Evolutionary conservation across 2,329 filamentous ascomycete species (phyloP).

Genomic region (Sporothrix luriei): DNA sequence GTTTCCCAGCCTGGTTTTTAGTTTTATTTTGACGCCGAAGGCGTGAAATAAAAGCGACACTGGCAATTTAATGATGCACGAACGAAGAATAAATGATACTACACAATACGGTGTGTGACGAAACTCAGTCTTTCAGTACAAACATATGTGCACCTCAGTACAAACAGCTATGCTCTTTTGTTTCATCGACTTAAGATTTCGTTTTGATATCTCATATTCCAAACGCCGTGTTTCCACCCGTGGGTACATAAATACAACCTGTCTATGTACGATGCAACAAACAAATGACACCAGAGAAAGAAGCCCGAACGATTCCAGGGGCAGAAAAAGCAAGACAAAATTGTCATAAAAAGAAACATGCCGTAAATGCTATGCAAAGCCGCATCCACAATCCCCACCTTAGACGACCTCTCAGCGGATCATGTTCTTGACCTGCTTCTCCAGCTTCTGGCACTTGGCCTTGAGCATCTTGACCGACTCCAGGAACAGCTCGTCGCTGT

Average conservation of each 20-base stretch:
- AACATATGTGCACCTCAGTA: no score
- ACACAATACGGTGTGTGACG: not conserved
- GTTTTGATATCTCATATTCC: slow-evolving; percentile 30
- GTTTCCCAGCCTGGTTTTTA: slow-evolving; percentile 72
- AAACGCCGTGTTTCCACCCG: slow-evolving; percentile 34
- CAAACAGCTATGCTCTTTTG: no score
- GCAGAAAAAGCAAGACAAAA: not conserved
- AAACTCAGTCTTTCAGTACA: no score
- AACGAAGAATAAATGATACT: not conserved
- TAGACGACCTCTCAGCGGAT: slow-evolving; percentile 46
- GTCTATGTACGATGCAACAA: slow-evolving; percentile 28
- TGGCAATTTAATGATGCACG: not conserved
- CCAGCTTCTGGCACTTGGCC: slow-evolving; percentile 75
- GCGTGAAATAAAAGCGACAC: slow-evolving; percentile 20
- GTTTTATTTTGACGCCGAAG: slow-evolving; percentile 57
- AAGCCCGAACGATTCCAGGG: not conserved
- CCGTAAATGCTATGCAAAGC: slow-evolving; percentile 25
- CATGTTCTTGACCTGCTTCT: slow-evolving; percentile 70
- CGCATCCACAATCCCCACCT: not conserved
- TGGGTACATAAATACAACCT: slow-evolving; percentile 26
- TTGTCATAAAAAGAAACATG: not conserved
- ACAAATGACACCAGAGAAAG: slow-evolving; percentile 18
- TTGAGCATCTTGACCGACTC: slow-evolving; percentile 85
- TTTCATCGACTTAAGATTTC: slow-evolving; percentile 16
- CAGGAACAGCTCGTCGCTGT: slow-evolving; percentile 90